Conservation (phyloP, 176 grass and related monocot species). For the Oryza glaberrima region DNA sequence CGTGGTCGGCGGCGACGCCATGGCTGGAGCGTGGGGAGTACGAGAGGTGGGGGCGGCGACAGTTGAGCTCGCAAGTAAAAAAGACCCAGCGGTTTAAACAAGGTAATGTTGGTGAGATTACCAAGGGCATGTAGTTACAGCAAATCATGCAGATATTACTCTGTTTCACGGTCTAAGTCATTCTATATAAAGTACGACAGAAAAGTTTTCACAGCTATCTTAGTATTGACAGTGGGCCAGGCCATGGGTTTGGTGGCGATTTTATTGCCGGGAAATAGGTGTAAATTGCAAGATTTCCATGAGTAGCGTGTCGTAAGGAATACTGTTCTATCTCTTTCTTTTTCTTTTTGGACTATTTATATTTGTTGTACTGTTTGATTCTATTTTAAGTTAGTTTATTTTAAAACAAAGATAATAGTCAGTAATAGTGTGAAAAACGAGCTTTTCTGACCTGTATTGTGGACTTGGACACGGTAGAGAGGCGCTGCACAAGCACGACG, state of each 20-base stretch:
- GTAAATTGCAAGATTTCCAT: neutral
- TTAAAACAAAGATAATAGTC: too few species aligned
- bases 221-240: neutral
- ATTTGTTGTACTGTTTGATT: too few species aligned
- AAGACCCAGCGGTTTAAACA: neutral
- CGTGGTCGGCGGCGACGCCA: conserved; percentile 29
- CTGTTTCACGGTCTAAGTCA: rapidly evolving
- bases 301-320: neutral
- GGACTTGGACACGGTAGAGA: too few species aligned
- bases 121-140: neutral
- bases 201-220: neutral
- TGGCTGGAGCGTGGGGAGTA: conserved; percentile 27
- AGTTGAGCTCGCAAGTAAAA: conserved; percentile 3
- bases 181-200: too few species aligned
- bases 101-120: neutral
- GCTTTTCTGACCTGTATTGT: neutral
- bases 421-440: neutral
- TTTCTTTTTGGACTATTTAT: too few species aligned
- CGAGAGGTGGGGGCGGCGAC: neutral
- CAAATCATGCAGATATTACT: neutral
- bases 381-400: too few species aligned
- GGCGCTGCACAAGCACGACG: too few species aligned
- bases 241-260: neutral
- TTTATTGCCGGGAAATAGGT: neutral
- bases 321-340: too few species aligned